Evolutionary conservation across 345 rosid species (phyloP).

Genomic region (Pugionium cornutum): DNA sequence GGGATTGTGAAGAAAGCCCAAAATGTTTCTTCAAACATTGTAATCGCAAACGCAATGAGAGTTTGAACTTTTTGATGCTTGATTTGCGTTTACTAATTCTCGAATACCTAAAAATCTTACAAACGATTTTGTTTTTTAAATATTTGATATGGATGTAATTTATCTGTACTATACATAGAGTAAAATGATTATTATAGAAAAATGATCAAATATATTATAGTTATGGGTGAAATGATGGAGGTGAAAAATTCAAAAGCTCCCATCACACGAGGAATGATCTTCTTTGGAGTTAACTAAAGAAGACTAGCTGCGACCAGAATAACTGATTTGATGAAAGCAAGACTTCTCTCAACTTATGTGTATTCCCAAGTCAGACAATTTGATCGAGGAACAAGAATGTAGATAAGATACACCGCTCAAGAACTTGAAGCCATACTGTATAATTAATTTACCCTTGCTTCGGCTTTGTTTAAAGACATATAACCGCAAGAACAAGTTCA

Average conservation of each 20-base stretch:
- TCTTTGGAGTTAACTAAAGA: constrained; percentile 86
- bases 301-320: constrained; percentile 90
- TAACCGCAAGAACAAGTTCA: constrained; percentile 80
- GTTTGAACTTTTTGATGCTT: neutral
- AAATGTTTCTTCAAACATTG: constrained; percentile 21
- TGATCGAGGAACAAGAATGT: constrained; percentile 98
- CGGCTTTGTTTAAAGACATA: constrained; percentile 93
- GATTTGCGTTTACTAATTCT: neutral
- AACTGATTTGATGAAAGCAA: constrained; percentile 78
- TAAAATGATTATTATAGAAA: constrained; percentile 51
- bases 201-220: too few relatives aligned
- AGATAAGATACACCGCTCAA: constrained; percentile 63
- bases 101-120: too few relatives aligned
- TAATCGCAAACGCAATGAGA: constrained; percentile 1
- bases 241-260: constrained; percentile 83
- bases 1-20: constrained; percentile 30
- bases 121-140: too few relatives aligned
- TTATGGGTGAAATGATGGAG: constrained; percentile 56
- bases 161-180: neutral
- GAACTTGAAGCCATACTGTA: constrained; percentile 96
- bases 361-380: constrained; percentile 90
- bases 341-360: constrained; percentile 78
- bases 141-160: too few relatives aligned
- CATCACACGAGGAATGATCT: constrained; percentile 89
- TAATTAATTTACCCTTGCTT: constrained; percentile 98